phyloP scores from a whole-genome alignment of 2,329 filamentous ascomycete genomes.

The Dothiorella sarmentorum region DNA sequence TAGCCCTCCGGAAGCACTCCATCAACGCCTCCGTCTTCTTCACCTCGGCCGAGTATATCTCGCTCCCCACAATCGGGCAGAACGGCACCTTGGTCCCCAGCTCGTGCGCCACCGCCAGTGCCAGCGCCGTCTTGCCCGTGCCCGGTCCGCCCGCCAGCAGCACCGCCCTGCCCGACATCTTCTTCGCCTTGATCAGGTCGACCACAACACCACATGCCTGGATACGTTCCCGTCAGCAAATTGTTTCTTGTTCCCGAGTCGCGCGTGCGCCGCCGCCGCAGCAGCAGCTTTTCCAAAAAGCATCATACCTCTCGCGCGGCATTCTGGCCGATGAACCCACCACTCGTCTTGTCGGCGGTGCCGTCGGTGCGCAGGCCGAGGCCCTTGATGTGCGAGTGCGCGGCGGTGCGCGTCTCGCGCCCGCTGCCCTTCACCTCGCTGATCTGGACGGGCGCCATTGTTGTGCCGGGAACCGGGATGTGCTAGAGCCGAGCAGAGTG shows the following conservation, averaged over 20 bases:
- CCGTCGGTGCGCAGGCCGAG: slow-evolving; percentile 85
- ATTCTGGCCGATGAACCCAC: slow-evolving; percentile 86
- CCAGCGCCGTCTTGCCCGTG: slow-evolving; percentile 95
- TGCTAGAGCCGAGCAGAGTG: not conserved
- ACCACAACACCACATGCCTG: slow-evolving; percentile 94
- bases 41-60: slow-evolving; percentile 95
- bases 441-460: slow-evolving; percentile 38
- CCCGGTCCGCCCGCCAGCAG: slow-evolving; percentile 90
- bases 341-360: slow-evolving; percentile 71
- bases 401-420: slow-evolving; percentile 92
- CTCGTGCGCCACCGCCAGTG: slow-evolving; percentile 93
- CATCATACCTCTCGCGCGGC: slow-evolving; percentile 74
- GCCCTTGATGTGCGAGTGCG: slow-evolving; percentile 97
- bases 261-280: too few relatives aligned
- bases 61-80: slow-evolving; percentile 95
- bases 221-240: too few relatives aligned
- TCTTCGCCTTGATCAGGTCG: slow-evolving; percentile 91
- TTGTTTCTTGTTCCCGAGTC: too few relatives aligned
- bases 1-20: slow-evolving; percentile 98
- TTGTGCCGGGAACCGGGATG: too few relatives aligned
- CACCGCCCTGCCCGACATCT: slow-evolving; percentile 94
- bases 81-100: slow-evolving; percentile 97
- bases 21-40: slow-evolving; percentile 99
- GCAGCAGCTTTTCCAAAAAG: too few relatives aligned
- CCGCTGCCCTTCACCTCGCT: slow-evolving; percentile 94